Evolutionary conservation across 192 early-diverging fungal genomes (phyloP).

Genomic region (Coemansia sp.): DNA sequence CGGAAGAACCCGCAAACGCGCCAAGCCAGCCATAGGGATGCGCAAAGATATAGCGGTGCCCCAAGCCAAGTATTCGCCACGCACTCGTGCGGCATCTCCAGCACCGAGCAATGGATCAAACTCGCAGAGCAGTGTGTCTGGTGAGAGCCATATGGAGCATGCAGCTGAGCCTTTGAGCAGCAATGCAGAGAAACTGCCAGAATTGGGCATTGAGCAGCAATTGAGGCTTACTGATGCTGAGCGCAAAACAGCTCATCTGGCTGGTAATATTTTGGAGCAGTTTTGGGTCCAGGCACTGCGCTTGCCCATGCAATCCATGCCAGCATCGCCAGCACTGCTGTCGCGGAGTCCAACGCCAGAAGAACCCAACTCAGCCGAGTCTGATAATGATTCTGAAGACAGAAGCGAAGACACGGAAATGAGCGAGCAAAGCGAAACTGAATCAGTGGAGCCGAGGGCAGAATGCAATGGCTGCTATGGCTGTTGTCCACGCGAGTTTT

Average conservation of each 20-base stretch:
- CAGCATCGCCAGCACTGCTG: not conserved
- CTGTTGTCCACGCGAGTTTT: constrained; percentile 43
- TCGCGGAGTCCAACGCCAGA: not conserved
- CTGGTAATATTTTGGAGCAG: constrained; percentile 43
- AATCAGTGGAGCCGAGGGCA: not conserved
- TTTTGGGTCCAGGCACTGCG: constrained; percentile 33
- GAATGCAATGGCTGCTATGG: constrained; percentile 4
- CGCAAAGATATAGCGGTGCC: constrained; percentile 1
- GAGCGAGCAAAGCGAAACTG: constrained; percentile 1
- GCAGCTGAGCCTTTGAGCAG: not conserved
- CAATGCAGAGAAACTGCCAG: not conserved
- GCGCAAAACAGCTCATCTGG: constrained; percentile 15
- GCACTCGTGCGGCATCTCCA: constrained; percentile 1
- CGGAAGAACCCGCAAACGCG: constrained; percentile 2
- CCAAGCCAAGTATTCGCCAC: not conserved
- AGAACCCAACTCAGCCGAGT: constrained; percentile 1
- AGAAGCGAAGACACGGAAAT: constrained; percentile 5
- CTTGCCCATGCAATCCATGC: constrained; percentile 12
- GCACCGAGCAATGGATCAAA: constrained; percentile 1
- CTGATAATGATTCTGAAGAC: not conserved
- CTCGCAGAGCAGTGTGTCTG: not conserved
- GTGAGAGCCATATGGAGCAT: not conserved
- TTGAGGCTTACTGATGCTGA: constrained; percentile 13
- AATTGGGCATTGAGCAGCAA: constrained; percentile 6
- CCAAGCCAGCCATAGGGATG: not conserved